Evolutionary conservation across 352 stramenopile species (phyloP), one percentile per base, ranked within the genome.

Genomic region (Globisporangium uncinulatum): DNA sequence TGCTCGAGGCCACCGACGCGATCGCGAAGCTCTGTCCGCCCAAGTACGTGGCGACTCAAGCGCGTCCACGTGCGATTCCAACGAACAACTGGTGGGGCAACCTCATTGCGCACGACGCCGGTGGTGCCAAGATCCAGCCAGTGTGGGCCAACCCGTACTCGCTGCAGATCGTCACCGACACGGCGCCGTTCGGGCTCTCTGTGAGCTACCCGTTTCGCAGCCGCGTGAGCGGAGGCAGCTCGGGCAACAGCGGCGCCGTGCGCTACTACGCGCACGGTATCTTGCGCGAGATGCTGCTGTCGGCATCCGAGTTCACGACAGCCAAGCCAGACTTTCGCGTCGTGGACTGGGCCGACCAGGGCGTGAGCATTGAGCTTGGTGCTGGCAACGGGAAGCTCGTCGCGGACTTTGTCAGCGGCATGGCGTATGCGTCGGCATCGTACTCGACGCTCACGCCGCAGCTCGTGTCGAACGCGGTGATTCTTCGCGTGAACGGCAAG

Each of bases 31-130:
- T 87, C 32, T 77, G 68, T 56, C 74, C 79, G 32, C 79, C 79
- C 15, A 74, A 76, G 54, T 83, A 80, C 67, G 67, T 55, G 47
- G 51, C 11, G 37, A 34, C 61, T 74, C 56, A 64, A 17, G 72
- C 15, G 56, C 67, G 73, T 24, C 69, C 59, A 5, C 67, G 63
- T 6, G 49, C 75, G 15, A 84, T 87, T 47, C 77, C 77, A 19
- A 89, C 79, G 24, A 89, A 89, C 59, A 71, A 84, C 52, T 89
- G 79, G 79, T 89, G 79, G 79, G 76, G 74, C 47, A 89, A 87
- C 59, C 66, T 89, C 20, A 89, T 89, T 57, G 73, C 66, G 39
- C 53, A 51, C 51, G 58, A 24, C 42, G 10, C 57, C 29, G 63
- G 17, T 5, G 56, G 70, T 24, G 42, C 71, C 2, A 21, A 65